These are phyloP conservation scores for Ilex asprella DNA, from an alignment of 257 asterid species.

Conservation along the genomic window DNA sequence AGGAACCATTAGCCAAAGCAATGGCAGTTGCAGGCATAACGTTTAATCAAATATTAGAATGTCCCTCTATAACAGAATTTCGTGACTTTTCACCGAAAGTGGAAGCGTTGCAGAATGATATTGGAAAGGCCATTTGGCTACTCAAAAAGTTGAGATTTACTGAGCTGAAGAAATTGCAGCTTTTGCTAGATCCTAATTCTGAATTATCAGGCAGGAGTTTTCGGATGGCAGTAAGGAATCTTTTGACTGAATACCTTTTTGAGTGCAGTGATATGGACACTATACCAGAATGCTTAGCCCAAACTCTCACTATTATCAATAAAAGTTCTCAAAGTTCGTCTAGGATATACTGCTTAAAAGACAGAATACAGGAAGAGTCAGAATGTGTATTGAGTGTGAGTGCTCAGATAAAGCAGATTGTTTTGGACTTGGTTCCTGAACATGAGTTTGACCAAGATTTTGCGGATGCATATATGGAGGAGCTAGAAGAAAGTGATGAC, in stretches of 20 bases:
- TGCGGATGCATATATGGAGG: constrained; percentile 58
- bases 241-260: constrained; percentile 59
- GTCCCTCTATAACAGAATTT: constrained; percentile 33
- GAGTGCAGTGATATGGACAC: constrained; percentile 72
- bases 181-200: constrained; percentile 33
- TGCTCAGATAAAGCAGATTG: constrained; percentile 76
- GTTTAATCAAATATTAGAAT: constrained; percentile 36
- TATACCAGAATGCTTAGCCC: constrained; percentile 45
- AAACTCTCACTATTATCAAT: constrained; percentile 44
- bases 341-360: constrained; percentile 25
- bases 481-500: constrained; percentile 32
- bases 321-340: constrained; percentile 21
- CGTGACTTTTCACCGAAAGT: constrained; percentile 50
- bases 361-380: constrained; percentile 48
- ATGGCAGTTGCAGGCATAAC: constrained; percentile 64
- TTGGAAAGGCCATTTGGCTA: constrained; percentile 52
- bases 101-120: constrained; percentile 62
- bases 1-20: constrained; percentile 51
- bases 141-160: constrained; percentile 29
- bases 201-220: constrained; percentile 26
- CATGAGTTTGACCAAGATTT: constrained; percentile 57
- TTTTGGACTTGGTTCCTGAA: constrained; percentile 42
- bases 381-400: constrained; percentile 52
- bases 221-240: constrained; percentile 37
- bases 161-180: constrained; percentile 41